phyloP scores from a whole-genome alignment of 2,329 filamentous ascomycete species.

The Cadophora malorum region DNA sequence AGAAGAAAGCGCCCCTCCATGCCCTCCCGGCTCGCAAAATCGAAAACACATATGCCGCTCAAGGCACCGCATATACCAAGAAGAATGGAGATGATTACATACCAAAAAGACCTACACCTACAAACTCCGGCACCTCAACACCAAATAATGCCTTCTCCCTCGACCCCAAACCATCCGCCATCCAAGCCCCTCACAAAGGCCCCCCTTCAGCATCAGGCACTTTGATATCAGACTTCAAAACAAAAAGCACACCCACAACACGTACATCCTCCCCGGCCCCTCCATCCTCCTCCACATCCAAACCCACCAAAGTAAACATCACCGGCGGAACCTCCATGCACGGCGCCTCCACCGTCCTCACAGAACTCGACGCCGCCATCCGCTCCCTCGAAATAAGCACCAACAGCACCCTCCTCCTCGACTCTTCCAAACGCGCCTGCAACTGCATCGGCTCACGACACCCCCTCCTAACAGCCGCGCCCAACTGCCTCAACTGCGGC shows the following conservation, averaged over 20 bases:
- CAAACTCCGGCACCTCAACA: constrained; percentile 46
- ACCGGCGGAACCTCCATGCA: constrained; percentile 83
- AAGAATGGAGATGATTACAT: constrained; percentile 77
- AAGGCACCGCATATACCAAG: constrained; percentile 77
- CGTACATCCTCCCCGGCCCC: constrained; percentile 60
- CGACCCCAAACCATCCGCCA: constrained; percentile 58
- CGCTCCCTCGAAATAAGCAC: constrained; percentile 89
- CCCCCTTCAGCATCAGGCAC: constrained; percentile 73
- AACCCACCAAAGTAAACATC: constrained; percentile 69
- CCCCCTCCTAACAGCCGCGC: constrained; percentile 86
- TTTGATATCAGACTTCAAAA: constrained; percentile 79
- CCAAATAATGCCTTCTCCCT: constrained; percentile 47
- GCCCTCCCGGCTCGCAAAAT: constrained; percentile 68
- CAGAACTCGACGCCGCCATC: constrained; percentile 80
- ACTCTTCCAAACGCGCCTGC: constrained; percentile 70
- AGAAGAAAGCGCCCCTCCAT: constrained; percentile 67
- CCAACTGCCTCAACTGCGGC: constrained; percentile 90
- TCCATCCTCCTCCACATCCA: constrained; percentile 48
- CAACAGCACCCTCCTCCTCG: constrained; percentile 73
- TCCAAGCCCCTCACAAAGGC: constrained; percentile 50
- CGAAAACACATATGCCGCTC: constrained; percentile 63
- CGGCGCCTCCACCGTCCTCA: constrained; percentile 75
- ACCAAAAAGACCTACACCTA: constrained; percentile 50
- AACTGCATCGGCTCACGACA: constrained; percentile 89
- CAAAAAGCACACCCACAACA: constrained; percentile 58